These are phyloP conservation scores for Kodamaea kaohsiungensis DNA, from an alignment of 805 yeast genomes.

Conservation along the genomic window DNA sequence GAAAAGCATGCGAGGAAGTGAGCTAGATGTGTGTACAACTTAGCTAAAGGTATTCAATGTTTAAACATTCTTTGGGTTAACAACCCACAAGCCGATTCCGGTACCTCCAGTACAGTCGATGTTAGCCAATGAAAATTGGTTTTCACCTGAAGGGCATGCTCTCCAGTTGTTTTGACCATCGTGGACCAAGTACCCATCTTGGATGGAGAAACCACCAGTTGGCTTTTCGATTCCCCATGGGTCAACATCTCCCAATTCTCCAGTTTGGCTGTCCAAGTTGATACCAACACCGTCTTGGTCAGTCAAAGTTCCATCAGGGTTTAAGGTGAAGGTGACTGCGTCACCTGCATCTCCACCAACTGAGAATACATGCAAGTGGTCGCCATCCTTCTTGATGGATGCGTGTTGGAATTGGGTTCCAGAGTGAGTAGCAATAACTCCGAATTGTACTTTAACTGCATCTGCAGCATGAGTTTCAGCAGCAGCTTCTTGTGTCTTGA, in stretches of 20 bases:
- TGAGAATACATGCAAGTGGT: slow-evolving; percentile 30
- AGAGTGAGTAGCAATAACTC: slow-evolving; percentile 19
- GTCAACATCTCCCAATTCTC: slow-evolving; percentile 32
- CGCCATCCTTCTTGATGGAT: slow-evolving; percentile 24
- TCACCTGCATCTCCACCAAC: slow-evolving; percentile 31
- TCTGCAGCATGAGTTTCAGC: background rate
- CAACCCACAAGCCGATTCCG: slow-evolving; percentile 22
- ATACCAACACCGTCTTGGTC: slow-evolving; percentile 30
- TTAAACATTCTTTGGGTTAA: slow-evolving; percentile 9
- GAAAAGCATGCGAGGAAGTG: background rate
- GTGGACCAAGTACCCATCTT: slow-evolving; percentile 34
- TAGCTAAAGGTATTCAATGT: no score
- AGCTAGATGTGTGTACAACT: background rate
- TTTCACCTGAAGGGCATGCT: slow-evolving; percentile 33
- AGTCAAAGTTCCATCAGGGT: slow-evolving; percentile 23
- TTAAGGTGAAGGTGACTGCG: slow-evolving; percentile 20
- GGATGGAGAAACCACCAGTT: slow-evolving; percentile 40
- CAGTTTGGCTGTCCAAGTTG: slow-evolving; percentile 24
- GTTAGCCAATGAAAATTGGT: slow-evolving; percentile 21
- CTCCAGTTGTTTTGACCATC: slow-evolving; percentile 34
- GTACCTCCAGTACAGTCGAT: slow-evolving; percentile 27
- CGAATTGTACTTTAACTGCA: slow-evolving; percentile 13
- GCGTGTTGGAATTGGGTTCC: slow-evolving; percentile 24
- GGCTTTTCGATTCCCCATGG: slow-evolving; percentile 30
- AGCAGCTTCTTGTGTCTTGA: background rate